These are phyloP conservation scores for Sophora flavescens DNA, from an alignment of 306 rosid genomes.

Conservation along the genomic window DNA sequence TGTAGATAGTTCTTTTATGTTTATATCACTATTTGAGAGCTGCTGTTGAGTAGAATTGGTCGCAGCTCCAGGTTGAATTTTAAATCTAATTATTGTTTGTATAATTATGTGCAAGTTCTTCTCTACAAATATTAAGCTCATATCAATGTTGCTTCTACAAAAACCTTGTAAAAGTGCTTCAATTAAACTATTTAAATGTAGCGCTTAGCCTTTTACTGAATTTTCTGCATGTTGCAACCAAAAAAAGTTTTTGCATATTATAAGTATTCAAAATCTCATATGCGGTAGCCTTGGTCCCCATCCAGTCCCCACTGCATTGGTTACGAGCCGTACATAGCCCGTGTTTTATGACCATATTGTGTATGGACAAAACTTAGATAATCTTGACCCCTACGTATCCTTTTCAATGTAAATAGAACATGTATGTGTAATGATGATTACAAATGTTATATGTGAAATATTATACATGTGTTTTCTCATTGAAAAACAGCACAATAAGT, in stretches of 20 bases:
- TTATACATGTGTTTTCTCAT: too few relatives aligned
- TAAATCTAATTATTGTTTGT: constrained; percentile 26
- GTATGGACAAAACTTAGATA: too few relatives aligned
- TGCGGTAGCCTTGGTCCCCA: too few relatives aligned
- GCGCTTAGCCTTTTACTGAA: not conserved
- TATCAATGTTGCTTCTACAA: constrained; percentile 48
- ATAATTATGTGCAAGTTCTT: constrained; percentile 55
- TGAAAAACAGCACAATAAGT: too few relatives aligned
- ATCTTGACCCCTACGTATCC: too few relatives aligned
- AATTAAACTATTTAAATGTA: constrained; percentile 31
- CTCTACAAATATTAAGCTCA: constrained; percentile 63
- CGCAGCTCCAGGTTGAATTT: constrained; percentile 53
- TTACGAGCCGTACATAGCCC: too few relatives aligned
- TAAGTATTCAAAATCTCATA: not conserved
- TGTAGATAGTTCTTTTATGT: constrained; percentile 50
- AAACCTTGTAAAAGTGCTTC: constrained; percentile 51
- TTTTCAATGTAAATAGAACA: too few relatives aligned
- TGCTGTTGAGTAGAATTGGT: constrained; percentile 45
- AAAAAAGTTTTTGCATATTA: not conserved
- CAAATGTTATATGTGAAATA: too few relatives aligned
- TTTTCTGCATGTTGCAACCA: not conserved
- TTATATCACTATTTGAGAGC: constrained; percentile 52
- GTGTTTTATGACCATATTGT: too few relatives aligned
- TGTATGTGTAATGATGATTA: too few relatives aligned
- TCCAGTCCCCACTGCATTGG: too few relatives aligned